phyloP scores from a whole-genome alignment of 306 rosid species.

The Trifolium fragiferum region DNA sequence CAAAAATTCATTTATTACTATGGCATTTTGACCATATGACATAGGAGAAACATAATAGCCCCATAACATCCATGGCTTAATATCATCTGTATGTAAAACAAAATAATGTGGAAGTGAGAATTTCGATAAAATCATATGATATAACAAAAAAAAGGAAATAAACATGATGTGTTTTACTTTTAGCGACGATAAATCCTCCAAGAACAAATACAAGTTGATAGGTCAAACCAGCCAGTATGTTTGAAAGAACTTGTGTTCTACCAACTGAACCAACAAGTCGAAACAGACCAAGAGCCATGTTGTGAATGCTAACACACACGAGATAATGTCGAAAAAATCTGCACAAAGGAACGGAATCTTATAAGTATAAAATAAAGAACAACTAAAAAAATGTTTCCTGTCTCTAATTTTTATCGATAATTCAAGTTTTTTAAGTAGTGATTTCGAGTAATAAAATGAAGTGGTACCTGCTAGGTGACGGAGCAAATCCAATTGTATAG shows the following conservation, averaged over 20 bases:
- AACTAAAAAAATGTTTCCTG: too few relatives aligned
- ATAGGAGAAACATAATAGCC: constrained; percentile 77
- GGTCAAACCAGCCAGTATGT: constrained; percentile 51
- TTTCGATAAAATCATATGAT: background rate
- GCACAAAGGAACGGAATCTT: background rate
- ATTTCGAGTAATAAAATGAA: background rate
- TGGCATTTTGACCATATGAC: constrained; percentile 89
- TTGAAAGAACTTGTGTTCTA: constrained; percentile 59
- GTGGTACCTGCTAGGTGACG: constrained; percentile 65
- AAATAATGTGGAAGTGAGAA: background rate
- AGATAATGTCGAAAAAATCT: constrained; percentile 65
- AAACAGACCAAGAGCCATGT: constrained; percentile 64
- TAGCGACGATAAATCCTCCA: constrained; percentile 67
- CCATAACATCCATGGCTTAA: constrained; percentile 77
- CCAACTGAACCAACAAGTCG: constrained; percentile 64
- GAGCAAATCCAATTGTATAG: constrained; percentile 87
- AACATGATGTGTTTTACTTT: constrained; percentile 36
- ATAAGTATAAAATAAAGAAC: background rate
- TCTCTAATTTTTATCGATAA: too few relatives aligned
- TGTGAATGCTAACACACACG: constrained; percentile 57
- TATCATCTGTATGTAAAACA: constrained; percentile 58
- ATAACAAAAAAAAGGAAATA: background rate
- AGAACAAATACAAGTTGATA: constrained; percentile 54
- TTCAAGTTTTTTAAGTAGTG: too few relatives aligned
- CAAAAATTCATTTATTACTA: constrained; percentile 77